Evolutionary conservation across 495 filamentous ascomycete species (phyloP), one percentile per base, ranked within the genome.

Genomic region (Aspergillus funiculosus): DNA sequence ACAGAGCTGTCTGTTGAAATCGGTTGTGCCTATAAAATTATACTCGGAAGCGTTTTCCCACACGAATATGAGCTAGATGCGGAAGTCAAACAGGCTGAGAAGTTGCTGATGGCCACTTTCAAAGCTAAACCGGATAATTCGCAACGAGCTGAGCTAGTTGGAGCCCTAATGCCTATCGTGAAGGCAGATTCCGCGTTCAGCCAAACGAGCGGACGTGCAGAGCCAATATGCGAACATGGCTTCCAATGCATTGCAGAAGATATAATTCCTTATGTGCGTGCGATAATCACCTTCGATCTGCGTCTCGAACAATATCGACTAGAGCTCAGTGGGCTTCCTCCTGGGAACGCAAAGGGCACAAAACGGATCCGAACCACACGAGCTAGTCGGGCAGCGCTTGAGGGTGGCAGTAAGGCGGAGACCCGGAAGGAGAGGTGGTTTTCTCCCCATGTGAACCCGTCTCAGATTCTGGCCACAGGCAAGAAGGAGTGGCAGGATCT

Each of bases 341-440:
- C 77, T 27, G 64, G 71, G 24, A 75, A 72, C 11, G 75, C 68
- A 2, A 69, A 63, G 18, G 57, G 57, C 6, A 66, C 68, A 9
- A 90, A 89, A 60, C 74, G 79, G 13, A 74, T 80, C 56, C 69
- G 92, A 18, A 90, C 75, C 0, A 96, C 92, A 0, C 68, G 89
- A 30, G 78, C 87, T 15, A 86, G 86, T 20, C 77, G 89, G 27
- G 86, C 85, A 9, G 94, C 91, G 0, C 71, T 90, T 0, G 89
- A 94, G 54, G 90, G 89, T 13, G 82, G 88, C 1, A 73, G 74
- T 32, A 79, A 92, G 53, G 76, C 79, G 27, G 79, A 72, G 2
- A 87, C 79, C 13, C 76, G 87, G 36, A 79, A 77, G 40, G 88
- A 92, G 60, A 74, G 76, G 39, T 95, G 89, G 79, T 91, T 95